Evolutionary conservation across 2,329 filamentous ascomycete genomes (phyloP), one percentile per base, ranked within the genome.

Genomic region (Colletotrichum camelliae): DNA sequence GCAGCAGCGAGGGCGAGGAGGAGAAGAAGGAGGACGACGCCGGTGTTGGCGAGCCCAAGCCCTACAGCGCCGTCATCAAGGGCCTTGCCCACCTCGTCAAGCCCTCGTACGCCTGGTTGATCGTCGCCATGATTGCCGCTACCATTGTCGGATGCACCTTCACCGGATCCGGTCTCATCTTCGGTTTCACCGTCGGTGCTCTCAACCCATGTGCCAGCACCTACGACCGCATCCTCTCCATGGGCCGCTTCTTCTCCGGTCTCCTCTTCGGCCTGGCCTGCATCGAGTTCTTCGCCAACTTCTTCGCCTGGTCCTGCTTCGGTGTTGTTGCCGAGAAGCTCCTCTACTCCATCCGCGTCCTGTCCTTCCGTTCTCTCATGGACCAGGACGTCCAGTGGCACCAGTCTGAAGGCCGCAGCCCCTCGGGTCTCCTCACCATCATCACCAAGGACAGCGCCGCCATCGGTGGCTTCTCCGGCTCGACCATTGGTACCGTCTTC

Each of bases 251-350:
- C 77, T 91, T 89, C 48, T 89, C 89, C 1, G 85, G 91, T 5
- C 86, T 93, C 80, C 90, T 92, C 82, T 92, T 93, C 80, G 87
- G 92, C 78, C 85, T 93, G 5, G 91, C 90, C 2, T 86, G 89
- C 43, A 86, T 92, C 27, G 91, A 92, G 76, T 89, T 93, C 79
- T 86, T 91, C 29, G 91, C 90, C 68, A 92, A 92, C 77, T 81
- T 91, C 21, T 83, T 87, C 39, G 90, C 89, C 77, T 91, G 91
- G 87, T 86, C 88, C 2, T 84, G 85, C 4, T 92, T 93, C 77
- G 91, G 91, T 2, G 85, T 87, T 73, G 85, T 92, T 0, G 87
- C 90, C 0, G 91, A 93, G 80, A 88, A 89, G 43, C 83, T 92
- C 0, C 85, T 92, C 5, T 91, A 89, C 81, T 87, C 87, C 48